Percentiles rank a stretch among this genome's conserved stretches.
These are phyloP conservation scores for Tylopilus felleus DNA, from an alignment of 768 basidiomycete genomes.

Conservation along the genomic window DNA sequence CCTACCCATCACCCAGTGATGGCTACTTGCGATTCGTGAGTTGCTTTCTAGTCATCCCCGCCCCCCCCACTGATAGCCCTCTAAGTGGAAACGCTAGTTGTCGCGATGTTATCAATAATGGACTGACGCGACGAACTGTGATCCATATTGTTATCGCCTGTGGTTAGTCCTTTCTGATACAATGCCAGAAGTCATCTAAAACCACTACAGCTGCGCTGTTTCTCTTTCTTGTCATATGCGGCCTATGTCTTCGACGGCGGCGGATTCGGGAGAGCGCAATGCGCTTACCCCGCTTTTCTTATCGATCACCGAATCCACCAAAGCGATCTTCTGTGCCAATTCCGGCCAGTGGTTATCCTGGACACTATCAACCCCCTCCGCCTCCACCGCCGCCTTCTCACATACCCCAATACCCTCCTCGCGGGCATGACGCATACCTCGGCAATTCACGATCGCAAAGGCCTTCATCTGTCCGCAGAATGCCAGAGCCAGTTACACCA, in stretches of 20 bases:
- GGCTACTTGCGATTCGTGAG: neutral
- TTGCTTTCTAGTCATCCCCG: neutral
- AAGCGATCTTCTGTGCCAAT: neutral
- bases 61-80: neutral
- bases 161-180: conserved; percentile 10
- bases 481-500: neutral
- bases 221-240: neutral
- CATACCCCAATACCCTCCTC: conserved; percentile 10
- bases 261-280: neutral
- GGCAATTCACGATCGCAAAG: neutral
- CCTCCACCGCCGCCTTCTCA: neutral
- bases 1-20: neutral
- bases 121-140: neutral
- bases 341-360: neutral
- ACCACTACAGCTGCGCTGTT: neutral
- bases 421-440: neutral
- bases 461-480: neutral
- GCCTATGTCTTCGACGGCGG: neutral
- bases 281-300: neutral
- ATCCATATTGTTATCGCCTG: neutral
- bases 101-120: neutral
- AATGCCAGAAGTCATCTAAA: conserved; percentile 1
- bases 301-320: neutral
- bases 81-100: neutral
- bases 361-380: neutral